These are phyloP conservation scores for Starmera pachycereana DNA, from an alignment of 805 yeast genomes.

Conservation along the genomic window DNA sequence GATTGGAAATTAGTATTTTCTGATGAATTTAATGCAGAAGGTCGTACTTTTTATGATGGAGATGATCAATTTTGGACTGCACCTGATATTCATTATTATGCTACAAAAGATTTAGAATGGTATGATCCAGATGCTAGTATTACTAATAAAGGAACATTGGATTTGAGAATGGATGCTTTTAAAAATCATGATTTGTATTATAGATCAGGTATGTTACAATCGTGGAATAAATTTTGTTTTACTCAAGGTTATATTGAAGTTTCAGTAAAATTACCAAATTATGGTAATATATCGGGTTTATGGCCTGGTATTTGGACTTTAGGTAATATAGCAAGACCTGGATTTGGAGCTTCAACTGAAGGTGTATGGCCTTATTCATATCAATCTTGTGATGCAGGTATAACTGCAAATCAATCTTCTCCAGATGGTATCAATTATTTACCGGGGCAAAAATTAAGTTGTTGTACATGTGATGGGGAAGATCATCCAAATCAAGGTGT, in stretches of 20 bases:
- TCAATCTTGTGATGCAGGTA: slow-evolving; percentile 39
- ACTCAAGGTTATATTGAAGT: slow-evolving; percentile 34
- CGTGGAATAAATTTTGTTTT: slow-evolving; percentile 38
- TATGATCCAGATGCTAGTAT: slow-evolving; percentile 38
- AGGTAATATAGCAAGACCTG: slow-evolving; percentile 41
- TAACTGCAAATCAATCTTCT: slow-evolving; percentile 38
- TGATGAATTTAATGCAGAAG: slow-evolving; percentile 40
- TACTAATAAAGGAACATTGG: slow-evolving; percentile 31
- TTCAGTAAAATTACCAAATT: slow-evolving; percentile 32
- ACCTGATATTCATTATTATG: slow-evolving; percentile 34
- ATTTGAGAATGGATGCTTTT: slow-evolving; percentile 29
- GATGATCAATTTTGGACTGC: slow-evolving; percentile 40
- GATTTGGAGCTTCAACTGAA: slow-evolving; percentile 35
- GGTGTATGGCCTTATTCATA: slow-evolving; percentile 44
- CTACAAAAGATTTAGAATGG: slow-evolving; percentile 41
- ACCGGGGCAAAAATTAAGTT: slow-evolving; percentile 34
- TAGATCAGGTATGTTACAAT: slow-evolving; percentile 37
- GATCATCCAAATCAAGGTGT: slow-evolving; percentile 37
- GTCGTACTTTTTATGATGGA: slow-evolving; percentile 36
- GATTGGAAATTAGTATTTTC: slow-evolving; percentile 33
- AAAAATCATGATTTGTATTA: slow-evolving; percentile 33
- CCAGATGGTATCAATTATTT: slow-evolving; percentile 36
- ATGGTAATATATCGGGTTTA: slow-evolving; percentile 31
- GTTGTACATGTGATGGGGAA: slow-evolving; percentile 34
- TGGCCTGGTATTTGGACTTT: slow-evolving; percentile 45